These are phyloP conservation scores for Cladosporium velox DNA, from an alignment of 2,329 filamentous ascomycete genomes.

Conservation along the genomic window DNA sequence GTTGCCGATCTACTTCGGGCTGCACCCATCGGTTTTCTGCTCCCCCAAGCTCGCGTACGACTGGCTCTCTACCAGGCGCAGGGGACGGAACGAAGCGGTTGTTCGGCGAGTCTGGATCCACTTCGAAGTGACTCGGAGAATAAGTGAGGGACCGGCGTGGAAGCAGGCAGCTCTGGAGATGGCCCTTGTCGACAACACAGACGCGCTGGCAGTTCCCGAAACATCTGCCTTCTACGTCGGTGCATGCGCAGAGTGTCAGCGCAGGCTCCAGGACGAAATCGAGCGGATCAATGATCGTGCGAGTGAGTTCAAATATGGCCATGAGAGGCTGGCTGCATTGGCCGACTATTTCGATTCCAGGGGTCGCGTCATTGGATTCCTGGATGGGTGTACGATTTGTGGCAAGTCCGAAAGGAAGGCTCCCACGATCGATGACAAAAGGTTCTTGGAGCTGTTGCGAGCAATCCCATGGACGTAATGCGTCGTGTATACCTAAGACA, in stretches of 20 bases:
- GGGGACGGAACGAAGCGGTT: not conserved
- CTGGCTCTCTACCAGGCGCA: not conserved
- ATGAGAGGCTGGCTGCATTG: not conserved
- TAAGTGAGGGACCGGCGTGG: too few relatives aligned
- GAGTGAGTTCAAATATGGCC: not conserved
- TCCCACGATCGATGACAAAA: not conserved
- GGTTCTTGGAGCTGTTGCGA: not conserved
- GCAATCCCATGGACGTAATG: not conserved
- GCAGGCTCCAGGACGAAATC: accelerated
- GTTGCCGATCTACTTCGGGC: not conserved
- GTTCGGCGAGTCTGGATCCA: not conserved
- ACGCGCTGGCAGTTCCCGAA: not conserved
- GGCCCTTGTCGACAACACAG: accelerated
- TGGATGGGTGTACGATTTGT: not conserved
- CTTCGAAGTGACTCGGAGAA: not conserved
- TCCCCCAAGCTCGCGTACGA: not conserved
- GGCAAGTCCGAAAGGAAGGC: too few relatives aligned
- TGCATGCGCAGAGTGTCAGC: not conserved
- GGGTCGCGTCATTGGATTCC: too few relatives aligned
- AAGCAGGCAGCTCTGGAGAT: not conserved
- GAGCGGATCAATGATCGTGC: not conserved
- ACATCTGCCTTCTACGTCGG: not conserved
- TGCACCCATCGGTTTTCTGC: not conserved
- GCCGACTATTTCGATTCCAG: not conserved
- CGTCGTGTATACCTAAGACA: not conserved